Conservation (phyloP, 2,329 filamentous ascomycete genomes). For the Aureobasidium sp. region DNA sequence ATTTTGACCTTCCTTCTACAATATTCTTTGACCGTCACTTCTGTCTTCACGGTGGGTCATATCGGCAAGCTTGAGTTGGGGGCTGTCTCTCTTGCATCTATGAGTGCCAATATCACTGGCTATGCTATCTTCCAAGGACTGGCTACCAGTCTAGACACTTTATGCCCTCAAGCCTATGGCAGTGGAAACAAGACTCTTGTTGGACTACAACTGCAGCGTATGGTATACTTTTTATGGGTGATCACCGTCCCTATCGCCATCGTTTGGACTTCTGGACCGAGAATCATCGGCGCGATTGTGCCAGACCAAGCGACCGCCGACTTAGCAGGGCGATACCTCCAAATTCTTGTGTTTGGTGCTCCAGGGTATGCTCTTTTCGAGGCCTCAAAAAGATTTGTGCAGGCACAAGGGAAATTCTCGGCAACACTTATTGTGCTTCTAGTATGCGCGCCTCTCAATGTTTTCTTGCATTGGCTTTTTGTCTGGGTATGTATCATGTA, state of each 20-base stretch:
- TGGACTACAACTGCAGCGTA: slow-evolving; percentile 69
- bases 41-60: slow-evolving; percentile 38
- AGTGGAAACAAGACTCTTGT: slow-evolving; percentile 77
- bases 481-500: slow-evolving; percentile 52
- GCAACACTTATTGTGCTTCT: slow-evolving; percentile 74
- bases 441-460: slow-evolving; percentile 72
- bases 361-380: slow-evolving; percentile 72
- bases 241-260: slow-evolving; percentile 65
- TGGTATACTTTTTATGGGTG: slow-evolving; percentile 65
- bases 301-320: slow-evolving; percentile 61
- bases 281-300: slow-evolving; percentile 55
- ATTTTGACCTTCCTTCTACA: slow-evolving; percentile 39
- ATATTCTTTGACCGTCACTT: slow-evolving; percentile 38
- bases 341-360: slow-evolving; percentile 58
- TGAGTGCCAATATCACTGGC: slow-evolving; percentile 40
- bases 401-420: slow-evolving; percentile 78
- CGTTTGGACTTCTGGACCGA: slow-evolving; percentile 60
- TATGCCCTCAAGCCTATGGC: slow-evolving; percentile 88
- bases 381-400: slow-evolving; percentile 72
- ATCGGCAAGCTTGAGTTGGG: slow-evolving; percentile 39
- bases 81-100: slow-evolving; percentile 37
- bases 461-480: slow-evolving; percentile 68
- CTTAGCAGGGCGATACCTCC: slow-evolving; percentile 64
- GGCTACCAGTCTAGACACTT: slow-evolving; percentile 79
- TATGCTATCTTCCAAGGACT: slow-evolving; percentile 49